A percentile compares a stretch with the other conserved stretches of the same genome.
These are phyloP conservation scores for Cercospora sesami DNA, from an alignment of 2,329 filamentous ascomycete genomes.

Conservation along the genomic window DNA sequence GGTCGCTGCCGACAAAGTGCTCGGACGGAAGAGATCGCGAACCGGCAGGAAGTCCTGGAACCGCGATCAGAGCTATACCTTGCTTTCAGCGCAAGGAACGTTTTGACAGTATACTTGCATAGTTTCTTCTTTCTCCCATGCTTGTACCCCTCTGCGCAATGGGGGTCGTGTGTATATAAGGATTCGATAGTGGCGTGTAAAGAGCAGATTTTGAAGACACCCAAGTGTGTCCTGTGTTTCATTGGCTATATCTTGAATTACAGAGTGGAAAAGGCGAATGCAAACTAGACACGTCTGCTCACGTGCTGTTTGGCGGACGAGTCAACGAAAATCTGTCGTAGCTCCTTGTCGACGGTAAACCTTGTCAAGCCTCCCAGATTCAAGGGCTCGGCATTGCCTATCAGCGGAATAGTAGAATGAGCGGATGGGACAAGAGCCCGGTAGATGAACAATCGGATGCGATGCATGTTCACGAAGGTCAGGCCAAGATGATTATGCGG, in stretches of 20 bases:
- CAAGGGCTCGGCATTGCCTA: neutral
- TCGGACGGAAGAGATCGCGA: too few relatives aligned
- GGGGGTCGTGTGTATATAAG: neutral
- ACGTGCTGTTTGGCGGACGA: neutral
- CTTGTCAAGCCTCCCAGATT: neutral
- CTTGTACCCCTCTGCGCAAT: neutral
- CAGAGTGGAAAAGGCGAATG: too few relatives aligned
- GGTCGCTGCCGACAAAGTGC: too few relatives aligned
- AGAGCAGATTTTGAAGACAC: neutral
- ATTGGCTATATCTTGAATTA: neutral
- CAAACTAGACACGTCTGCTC: neutral
- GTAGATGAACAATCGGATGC: neutral
- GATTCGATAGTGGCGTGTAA: neutral
- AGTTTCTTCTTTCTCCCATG: too few relatives aligned
- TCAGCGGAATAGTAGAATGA: neutral
- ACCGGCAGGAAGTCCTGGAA: too few relatives aligned
- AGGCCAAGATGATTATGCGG: neutral
- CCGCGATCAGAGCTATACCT: too few relatives aligned
- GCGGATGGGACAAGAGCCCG: neutral
- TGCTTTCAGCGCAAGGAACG: too few relatives aligned
- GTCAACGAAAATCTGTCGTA: neutral
- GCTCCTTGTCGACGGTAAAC: neutral
- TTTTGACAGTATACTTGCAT: too few relatives aligned
- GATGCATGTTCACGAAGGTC: neutral
- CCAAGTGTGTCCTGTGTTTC: neutral